Conservation (phyloP, 345 rosid genomes). For the Microthlaspi erraticum region DNA sequence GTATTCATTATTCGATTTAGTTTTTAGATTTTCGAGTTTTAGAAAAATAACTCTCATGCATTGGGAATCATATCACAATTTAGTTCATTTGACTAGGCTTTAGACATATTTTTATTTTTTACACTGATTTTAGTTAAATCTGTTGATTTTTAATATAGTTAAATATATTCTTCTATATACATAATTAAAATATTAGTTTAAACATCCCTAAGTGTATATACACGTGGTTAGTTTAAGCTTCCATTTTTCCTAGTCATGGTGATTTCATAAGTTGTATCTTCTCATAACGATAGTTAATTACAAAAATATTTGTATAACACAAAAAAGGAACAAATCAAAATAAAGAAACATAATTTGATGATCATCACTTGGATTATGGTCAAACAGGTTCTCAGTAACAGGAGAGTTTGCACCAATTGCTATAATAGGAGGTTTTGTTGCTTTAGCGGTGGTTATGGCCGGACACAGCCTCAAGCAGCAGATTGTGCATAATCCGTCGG, state of each 20-base stretch:
- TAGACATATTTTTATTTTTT: no score
- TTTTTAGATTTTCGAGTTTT: no score
- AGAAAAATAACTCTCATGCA: no score
- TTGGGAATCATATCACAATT: no score
- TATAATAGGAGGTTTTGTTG: slow-evolving; percentile 51
- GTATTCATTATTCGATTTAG: no score
- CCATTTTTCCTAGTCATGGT: neutral
- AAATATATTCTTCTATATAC: no score
- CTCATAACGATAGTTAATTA: neutral
- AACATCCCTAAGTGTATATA: no score
- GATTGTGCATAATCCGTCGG: slow-evolving; percentile 50
- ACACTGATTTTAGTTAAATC: no score
- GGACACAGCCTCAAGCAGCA: slow-evolving; percentile 57
- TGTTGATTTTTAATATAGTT: no score
- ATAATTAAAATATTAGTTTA: no score
- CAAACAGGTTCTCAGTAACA: slow-evolving; percentile 42
- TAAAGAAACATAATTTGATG: neutral
- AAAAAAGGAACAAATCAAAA: neutral
- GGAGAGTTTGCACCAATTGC: slow-evolving; percentile 55
- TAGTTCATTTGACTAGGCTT: no score
- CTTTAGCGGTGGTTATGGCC: slow-evolving; percentile 43
- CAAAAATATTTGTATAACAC: neutral
- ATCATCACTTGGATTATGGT: neutral
- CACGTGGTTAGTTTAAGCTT: neutral
- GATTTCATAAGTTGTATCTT: neutral